Base-by-base conservation (phyloP, 164 flowering plant genomes). In the Vitis rupestris region DNA sequence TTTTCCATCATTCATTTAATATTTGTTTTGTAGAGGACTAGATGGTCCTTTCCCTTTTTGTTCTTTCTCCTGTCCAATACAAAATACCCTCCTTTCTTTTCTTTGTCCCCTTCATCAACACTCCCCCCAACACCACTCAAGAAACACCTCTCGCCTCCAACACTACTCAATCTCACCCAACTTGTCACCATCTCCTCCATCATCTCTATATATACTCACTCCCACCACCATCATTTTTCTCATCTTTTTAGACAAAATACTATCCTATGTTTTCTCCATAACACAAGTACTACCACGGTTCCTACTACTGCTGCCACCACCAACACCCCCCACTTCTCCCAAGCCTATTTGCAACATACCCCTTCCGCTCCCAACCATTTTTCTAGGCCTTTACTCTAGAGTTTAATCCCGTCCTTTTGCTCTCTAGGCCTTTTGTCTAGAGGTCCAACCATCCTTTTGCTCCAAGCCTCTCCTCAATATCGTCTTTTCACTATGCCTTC, bases 1-100 rank as follows among this genome's bases (percentile, higher is more conserved):
- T 59, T 17, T 49, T 8, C 50, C 23, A 31, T 62, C 19, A 51
- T 63, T 31, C 19, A 30, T 51, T 69, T 60, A 59, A 50, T 19
- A 15, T 59, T 61, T 65, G 12, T 49, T 51, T 59, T 66, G 71
- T 67, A 66, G 70, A 81, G 87, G 86, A 80, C 79, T 80, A 78
- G 72, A 74, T 80, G 87, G 86, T 78, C 85, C 79, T 79, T 81
- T 75, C 65, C 17, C 3, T 59, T 47, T 75, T 79, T 83, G 83
- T 77, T 79, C 76, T 80, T 76, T 69, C 77, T 57, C 56, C 72
- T 73, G 83, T 80, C 86, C 76, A 75, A 54, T 71, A 58, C 60
- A 64, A 65, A 76, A 62, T 65, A 65, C 75, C 67, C 66, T 48
- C 65, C 69, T 51, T 27, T 70, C 72, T 58, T 74, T 73, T 78